phyloP scores from a whole-genome alignment of 2,329 filamentous ascomycete species.

The Fusarium succisae region DNA sequence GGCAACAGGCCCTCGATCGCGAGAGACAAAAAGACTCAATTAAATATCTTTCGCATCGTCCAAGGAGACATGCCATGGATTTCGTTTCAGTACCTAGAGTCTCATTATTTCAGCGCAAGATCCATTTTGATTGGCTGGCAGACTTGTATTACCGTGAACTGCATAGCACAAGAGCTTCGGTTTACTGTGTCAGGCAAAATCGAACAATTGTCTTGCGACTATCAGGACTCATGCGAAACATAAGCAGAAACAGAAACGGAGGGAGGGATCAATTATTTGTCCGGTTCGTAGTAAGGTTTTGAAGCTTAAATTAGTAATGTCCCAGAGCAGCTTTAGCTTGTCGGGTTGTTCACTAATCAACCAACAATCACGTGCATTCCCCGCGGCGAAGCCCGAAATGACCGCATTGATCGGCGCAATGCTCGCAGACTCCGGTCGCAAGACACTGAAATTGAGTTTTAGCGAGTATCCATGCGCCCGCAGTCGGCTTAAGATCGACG shows the following conservation, averaged over 20 bases:
- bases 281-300: not conserved
- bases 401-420: not conserved
- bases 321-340: no score
- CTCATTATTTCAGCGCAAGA: no score
- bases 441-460: not conserved
- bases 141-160: no score
- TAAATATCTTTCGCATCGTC: no score
- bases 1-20: no score
- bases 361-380: not conserved
- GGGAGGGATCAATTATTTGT: not conserved
- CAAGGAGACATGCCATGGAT: no score
- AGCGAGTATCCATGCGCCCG: not conserved
- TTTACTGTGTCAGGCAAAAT: not conserved
- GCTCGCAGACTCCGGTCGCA: not conserved
- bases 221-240: not conserved
- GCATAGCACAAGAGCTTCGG: not conserved
- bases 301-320: rapidly evolving
- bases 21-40: no score
- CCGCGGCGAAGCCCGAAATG: not conserved
- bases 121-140: no score
- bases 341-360: not conserved
- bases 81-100: no score
- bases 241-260: not conserved
- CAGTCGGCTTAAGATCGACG: rapidly evolving
- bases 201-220: not conserved